Percentiles rank a stretch among this genome's conserved stretches.
phyloP scores from a whole-genome alignment of 257 asterid genomes.

The Anisodus acutangulus region DNA sequence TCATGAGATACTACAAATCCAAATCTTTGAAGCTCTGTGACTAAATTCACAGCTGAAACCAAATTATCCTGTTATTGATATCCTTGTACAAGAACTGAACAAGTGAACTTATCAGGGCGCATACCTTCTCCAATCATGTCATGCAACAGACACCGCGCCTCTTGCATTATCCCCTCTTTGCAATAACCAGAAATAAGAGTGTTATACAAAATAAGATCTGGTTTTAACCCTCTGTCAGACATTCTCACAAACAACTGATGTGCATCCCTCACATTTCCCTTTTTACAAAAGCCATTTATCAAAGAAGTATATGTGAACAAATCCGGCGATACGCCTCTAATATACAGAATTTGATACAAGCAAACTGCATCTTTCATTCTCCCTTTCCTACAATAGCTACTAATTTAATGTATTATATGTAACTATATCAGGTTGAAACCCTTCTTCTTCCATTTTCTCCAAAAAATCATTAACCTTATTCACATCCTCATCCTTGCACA shows the following conservation, averaged over 20 bases:
- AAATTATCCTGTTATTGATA: constrained; percentile 59
- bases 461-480: constrained; percentile 66
- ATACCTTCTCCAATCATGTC: constrained; percentile 68
- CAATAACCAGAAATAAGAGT: constrained; percentile 76
- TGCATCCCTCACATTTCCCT: constrained; percentile 67
- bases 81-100: constrained; percentile 71
- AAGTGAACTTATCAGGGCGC: constrained; percentile 71
- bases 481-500: constrained; percentile 71
- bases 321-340: constrained; percentile 69
- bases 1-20: constrained; percentile 60
- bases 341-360: constrained; percentile 70
- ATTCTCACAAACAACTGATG: constrained; percentile 64
- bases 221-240: constrained; percentile 68
- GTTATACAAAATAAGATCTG: constrained; percentile 67
- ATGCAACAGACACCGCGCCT: constrained; percentile 64
- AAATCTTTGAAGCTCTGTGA: constrained; percentile 63
- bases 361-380: constrained; percentile 75
- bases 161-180: constrained; percentile 81
- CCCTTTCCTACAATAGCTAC: constrained; percentile 70
- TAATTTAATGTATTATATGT: constrained; percentile 75
- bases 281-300: constrained; percentile 76
- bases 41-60: constrained; percentile 76
- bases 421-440: constrained; percentile 71
- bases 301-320: constrained; percentile 73
- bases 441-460: constrained; percentile 86